phyloP scores from a whole-genome alignment of 139 green algal species.

The Chlamydomonas schloesseri region DNA sequence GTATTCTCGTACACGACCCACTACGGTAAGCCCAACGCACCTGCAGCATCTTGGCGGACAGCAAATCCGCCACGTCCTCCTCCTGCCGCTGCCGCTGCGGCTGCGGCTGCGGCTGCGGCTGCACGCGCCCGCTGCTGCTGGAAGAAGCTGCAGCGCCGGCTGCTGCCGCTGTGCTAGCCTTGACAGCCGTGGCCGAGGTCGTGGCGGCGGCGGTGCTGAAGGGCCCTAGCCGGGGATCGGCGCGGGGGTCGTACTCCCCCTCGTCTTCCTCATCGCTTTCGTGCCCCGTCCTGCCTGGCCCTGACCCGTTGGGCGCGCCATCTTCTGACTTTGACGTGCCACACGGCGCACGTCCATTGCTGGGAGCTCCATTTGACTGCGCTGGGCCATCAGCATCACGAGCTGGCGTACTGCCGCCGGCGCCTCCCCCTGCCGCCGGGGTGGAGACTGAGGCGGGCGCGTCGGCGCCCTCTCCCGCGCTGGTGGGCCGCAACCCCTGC shows the following conservation, averaged over 20 bases:
- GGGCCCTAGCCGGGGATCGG: constrained; percentile 4
- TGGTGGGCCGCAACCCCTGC: not conserved
- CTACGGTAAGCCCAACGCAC: too few relatives aligned
- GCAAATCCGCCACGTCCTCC: constrained; percentile 1
- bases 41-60: constrained; percentile 38
- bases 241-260: not conserved
- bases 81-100: not conserved
- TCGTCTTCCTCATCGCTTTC: not conserved
- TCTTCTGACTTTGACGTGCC: too few relatives aligned
- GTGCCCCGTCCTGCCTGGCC: not conserved
- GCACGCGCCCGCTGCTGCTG: not conserved
- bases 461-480: too few relatives aligned
- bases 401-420: too few relatives aligned
- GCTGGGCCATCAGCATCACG: too few relatives aligned
- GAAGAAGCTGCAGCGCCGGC: not conserved
- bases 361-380: too few relatives aligned
- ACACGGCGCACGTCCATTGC: too few relatives aligned
- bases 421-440: too few relatives aligned
- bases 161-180: not conserved
- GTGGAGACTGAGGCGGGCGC: too few relatives aligned
- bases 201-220: not conserved
- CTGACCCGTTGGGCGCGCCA: too few relatives aligned
- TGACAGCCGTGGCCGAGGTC: not conserved
- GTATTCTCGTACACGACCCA: too few relatives aligned
- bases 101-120: not conserved